Evolutionary conservation across 306 rosid genomes (phyloP).

Genomic region (Fagus crenata): DNA sequence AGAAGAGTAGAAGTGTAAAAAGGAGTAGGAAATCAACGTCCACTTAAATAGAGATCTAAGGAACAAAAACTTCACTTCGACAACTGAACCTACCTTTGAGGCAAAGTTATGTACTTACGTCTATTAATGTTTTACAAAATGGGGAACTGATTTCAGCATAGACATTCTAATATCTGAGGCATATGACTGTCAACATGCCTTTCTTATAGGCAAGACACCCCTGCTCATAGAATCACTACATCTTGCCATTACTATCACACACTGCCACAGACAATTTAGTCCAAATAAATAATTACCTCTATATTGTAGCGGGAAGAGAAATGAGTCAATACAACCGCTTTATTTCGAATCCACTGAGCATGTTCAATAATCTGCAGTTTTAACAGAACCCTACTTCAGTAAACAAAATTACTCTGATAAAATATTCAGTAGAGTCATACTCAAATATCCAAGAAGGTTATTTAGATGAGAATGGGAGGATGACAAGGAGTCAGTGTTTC

Average conservation of each 20-base stretch:
- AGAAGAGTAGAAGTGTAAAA: no score
- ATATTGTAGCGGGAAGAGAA: constrained; percentile 85
- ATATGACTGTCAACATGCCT: background rate
- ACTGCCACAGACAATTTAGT: background rate
- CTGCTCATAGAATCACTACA: background rate
- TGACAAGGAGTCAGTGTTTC: background rate
- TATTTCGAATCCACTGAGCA: constrained; percentile 89
- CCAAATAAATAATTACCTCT: constrained; percentile 58
- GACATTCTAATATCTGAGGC: no score
- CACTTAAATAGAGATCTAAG: no score
- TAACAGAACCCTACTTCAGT: constrained; percentile 7
- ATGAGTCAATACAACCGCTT: constrained; percentile 84
- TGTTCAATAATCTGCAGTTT: constrained; percentile 68
- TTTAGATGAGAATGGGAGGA: constrained; percentile 4
- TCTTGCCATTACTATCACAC: background rate
- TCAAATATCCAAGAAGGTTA: constrained; percentile 3
- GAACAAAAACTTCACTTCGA: no score
- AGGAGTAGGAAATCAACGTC: no score
- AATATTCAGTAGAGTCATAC: constrained; percentile 18
- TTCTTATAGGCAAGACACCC: background rate
- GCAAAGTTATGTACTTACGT: no score
- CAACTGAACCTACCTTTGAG: no score
- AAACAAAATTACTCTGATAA: constrained; percentile 6
- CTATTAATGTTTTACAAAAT: background rate
- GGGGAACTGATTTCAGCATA: background rate